Conservation (phyloP, 2,329 filamentous ascomycete genomes). For the Nemania diffusa region DNA sequence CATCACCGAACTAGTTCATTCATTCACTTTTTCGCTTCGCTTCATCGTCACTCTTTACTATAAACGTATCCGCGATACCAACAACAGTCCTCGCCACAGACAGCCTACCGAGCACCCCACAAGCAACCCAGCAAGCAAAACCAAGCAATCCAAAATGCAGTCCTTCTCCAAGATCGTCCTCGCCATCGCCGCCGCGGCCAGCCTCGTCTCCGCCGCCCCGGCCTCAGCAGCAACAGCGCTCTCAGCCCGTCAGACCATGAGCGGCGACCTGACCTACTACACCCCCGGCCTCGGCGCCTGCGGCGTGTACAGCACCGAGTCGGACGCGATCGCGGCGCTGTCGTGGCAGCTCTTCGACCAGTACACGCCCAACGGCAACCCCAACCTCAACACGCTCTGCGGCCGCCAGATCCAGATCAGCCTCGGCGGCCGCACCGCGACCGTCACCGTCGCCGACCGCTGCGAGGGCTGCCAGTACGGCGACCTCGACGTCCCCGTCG, state of each 20-base stretch:
- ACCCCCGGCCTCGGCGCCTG: conserved; percentile 37
- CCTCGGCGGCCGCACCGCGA: conserved; percentile 18
- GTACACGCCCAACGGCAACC: conserved; percentile 36
- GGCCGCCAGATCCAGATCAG: conserved; percentile 35
- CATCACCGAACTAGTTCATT: conserved; percentile 2
- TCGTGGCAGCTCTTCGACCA: conserved; percentile 34
- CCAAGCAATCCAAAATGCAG: conserved; percentile 31
- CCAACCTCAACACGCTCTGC: conserved; percentile 38
- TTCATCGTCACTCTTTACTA: conserved; percentile 32
- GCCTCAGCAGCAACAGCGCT: conserved; percentile 52
- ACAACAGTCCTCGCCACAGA: conserved; percentile 1
- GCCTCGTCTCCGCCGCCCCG: conserved; percentile 58
- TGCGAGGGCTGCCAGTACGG: conserved; percentile 29
- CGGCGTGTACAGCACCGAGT: conserved; percentile 32
- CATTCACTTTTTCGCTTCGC: conserved; percentile 24
- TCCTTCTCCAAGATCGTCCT: conserved; percentile 33
- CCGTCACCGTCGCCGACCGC: conserved; percentile 37
- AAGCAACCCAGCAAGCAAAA: not conserved
- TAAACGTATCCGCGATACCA: conserved; percentile 14
- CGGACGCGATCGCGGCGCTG: conserved; percentile 33
- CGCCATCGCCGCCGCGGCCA: conserved; percentile 48
- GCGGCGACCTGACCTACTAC: conserved; percentile 38
- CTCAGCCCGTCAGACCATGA: conserved; percentile 9
- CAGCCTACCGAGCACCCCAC: not conserved
- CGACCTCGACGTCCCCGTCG: conserved; percentile 37